Conservation (phyloP, 1,139 yeast genomes). For the Suhomyces yuchorum region DNA sequence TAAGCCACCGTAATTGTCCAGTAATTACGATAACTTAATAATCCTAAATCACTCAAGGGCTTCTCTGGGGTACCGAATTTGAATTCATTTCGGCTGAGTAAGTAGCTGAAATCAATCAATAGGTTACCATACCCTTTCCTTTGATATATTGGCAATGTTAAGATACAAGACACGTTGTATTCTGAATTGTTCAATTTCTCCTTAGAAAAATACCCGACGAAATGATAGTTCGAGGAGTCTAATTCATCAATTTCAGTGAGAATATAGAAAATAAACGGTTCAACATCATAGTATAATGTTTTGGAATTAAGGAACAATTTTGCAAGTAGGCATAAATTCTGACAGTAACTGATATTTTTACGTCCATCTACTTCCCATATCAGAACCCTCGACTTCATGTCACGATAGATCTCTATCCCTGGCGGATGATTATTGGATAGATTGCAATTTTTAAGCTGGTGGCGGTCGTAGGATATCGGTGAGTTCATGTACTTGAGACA, state of each 20-base stretch:
- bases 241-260: slow-evolving; percentile 66
- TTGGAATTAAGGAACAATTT: slow-evolving; percentile 88
- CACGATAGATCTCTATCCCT: slow-evolving; percentile 86
- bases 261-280: slow-evolving; percentile 88
- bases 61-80: slow-evolving; percentile 93
- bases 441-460: slow-evolving; percentile 66
- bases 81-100: slow-evolving; percentile 71
- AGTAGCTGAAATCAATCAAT: slow-evolving; percentile 85
- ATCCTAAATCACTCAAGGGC: slow-evolving; percentile 85
- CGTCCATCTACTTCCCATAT: slow-evolving; percentile 94
- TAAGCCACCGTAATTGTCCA: slow-evolving; percentile 74
- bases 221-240: slow-evolving; percentile 58
- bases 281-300: slow-evolving; percentile 91
- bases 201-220: slow-evolving; percentile 93
- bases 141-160: slow-evolving; percentile 87
- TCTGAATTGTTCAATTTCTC: slow-evolving; percentile 76
- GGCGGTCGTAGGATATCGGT: slow-evolving; percentile 68
- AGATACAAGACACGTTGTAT: slow-evolving; percentile 86
- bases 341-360: slow-evolving; percentile 79
- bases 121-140: slow-evolving; percentile 88
- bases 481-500: slow-evolving; percentile 83
- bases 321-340: slow-evolving; percentile 84
- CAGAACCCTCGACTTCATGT: slow-evolving; percentile 50
- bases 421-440: slow-evolving; percentile 70
- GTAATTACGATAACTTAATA: slow-evolving; percentile 80